These are phyloP conservation scores for Porodaedalea pini DNA, from an alignment of 1,284 basidiomycete species.

Conservation along the genomic window DNA sequence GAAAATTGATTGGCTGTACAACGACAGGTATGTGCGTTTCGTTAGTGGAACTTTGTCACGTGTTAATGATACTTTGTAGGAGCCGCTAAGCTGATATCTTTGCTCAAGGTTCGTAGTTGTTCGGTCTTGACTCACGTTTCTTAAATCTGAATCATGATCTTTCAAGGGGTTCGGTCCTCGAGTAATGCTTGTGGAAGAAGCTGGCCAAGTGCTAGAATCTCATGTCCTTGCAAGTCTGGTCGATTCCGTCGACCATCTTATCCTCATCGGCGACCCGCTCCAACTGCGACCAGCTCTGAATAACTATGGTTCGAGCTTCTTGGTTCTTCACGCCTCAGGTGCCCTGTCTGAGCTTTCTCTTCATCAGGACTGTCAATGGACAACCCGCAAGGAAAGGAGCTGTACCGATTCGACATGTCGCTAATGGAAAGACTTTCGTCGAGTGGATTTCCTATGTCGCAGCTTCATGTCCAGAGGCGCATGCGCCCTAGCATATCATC, in stretches of 20 bases:
- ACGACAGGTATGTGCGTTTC: constrained; percentile 48
- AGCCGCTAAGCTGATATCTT: constrained; percentile 57
- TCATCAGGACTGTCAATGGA: constrained; percentile 39
- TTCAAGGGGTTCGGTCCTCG: constrained; percentile 48
- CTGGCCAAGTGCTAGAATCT: constrained; percentile 74
- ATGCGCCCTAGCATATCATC: constrained; percentile 44
- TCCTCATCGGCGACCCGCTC: constrained; percentile 67
- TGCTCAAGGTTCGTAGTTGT: constrained; percentile 45
- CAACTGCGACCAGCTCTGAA: constrained; percentile 67
- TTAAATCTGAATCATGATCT: background rate
- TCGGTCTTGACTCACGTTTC: background rate
- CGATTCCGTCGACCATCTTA: constrained; percentile 58
- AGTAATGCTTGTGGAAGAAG: constrained; percentile 64
- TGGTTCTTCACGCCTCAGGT: background rate
- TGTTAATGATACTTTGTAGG: constrained; percentile 35
- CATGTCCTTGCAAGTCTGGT: constrained; percentile 63
- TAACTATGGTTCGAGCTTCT: constrained; percentile 49
- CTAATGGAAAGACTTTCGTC: constrained; percentile 45
- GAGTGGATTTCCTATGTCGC: constrained; percentile 39
- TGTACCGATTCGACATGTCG: constrained; percentile 44
- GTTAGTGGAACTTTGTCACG: background rate
- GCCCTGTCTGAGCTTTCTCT: background rate
- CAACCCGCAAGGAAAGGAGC: constrained; percentile 31
- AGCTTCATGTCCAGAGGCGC: constrained; percentile 39
- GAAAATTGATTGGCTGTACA: constrained; percentile 67